phyloP scores from a whole-genome alignment of 352 stramenopile species.

The Phytophthora ohioensis region DNA sequence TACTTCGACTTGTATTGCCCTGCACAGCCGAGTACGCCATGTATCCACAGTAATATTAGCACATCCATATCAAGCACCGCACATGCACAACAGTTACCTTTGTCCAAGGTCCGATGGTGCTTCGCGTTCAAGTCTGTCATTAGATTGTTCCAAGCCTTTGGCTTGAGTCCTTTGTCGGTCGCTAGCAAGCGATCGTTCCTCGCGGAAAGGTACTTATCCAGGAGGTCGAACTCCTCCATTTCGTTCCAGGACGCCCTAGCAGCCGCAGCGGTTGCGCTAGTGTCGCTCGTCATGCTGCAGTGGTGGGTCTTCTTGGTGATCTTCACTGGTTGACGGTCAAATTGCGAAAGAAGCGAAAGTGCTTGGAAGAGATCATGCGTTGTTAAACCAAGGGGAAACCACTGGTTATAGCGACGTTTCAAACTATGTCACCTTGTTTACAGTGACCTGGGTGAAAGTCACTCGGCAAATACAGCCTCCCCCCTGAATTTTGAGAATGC shows the following conservation, averaged over 20 bases:
- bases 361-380: background rate
- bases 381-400: no score
- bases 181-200: background rate
- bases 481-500: conserved; percentile 8
- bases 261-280: background rate
- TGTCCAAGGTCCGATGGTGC: background rate
- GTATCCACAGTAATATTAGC: background rate
- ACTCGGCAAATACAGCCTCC: background rate
- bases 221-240: conserved; percentile 19
- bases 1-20: conserved; percentile 22
- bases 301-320: background rate
- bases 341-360: background rate
- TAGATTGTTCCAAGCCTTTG: no score
- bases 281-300: background rate
- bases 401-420: no score
- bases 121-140: no score
- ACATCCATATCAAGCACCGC: background rate
- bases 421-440: background rate
- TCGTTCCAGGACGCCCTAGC: conserved; percentile 7
- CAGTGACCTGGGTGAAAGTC: conserved; percentile 3
- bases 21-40: background rate
- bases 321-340: background rate
- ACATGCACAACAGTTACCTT: background rate
- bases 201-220: conserved; percentile 14
- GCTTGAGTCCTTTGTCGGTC: no score